phyloP scores from a whole-genome alignment of 2,329 filamentous ascomycete genomes.

The Exophiala dermatitidis region DNA sequence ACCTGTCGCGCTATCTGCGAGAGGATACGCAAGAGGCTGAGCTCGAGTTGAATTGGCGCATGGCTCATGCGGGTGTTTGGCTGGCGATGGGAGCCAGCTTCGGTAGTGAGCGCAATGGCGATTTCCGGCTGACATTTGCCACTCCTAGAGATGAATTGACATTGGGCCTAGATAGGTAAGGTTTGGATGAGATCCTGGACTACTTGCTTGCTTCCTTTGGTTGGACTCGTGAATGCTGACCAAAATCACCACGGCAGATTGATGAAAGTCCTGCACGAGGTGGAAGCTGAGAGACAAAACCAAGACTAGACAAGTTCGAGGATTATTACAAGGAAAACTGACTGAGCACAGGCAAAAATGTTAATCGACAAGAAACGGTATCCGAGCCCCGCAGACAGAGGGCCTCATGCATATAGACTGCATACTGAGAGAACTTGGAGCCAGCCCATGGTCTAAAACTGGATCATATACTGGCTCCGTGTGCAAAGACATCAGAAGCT shows the following conservation, averaged over 20 bases:
- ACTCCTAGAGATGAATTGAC: constrained; percentile 18
- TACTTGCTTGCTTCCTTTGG: neutral
- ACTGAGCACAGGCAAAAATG: too few species aligned
- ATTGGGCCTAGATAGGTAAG: constrained; percentile 17
- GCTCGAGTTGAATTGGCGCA: constrained; percentile 16
- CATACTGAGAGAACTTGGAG: too few species aligned
- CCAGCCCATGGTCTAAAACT: too few species aligned
- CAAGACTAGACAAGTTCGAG: neutral
- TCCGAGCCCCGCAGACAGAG: too few species aligned
- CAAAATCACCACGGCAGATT: constrained; percentile 4
- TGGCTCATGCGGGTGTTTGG: constrained; percentile 20
- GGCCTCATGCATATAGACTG: too few species aligned
- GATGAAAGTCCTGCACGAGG: constrained; percentile 10
- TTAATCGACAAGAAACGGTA: too few species aligned
- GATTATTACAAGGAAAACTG: too few species aligned
- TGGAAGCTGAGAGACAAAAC: neutral
- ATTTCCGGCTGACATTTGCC: constrained; percentile 22
- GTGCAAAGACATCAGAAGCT: too few species aligned
- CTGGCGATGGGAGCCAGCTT: constrained; percentile 19
- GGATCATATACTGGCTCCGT: too few species aligned
- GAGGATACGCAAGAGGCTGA: constrained; percentile 15
- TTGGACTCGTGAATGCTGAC: neutral
- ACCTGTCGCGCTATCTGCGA: constrained; percentile 15
- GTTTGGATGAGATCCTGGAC: neutral
- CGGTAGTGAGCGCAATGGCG: constrained; percentile 18